These are phyloP conservation scores for Gyrodon lividus DNA, from an alignment of 768 basidiomycete genomes.

Conservation along the genomic window DNA sequence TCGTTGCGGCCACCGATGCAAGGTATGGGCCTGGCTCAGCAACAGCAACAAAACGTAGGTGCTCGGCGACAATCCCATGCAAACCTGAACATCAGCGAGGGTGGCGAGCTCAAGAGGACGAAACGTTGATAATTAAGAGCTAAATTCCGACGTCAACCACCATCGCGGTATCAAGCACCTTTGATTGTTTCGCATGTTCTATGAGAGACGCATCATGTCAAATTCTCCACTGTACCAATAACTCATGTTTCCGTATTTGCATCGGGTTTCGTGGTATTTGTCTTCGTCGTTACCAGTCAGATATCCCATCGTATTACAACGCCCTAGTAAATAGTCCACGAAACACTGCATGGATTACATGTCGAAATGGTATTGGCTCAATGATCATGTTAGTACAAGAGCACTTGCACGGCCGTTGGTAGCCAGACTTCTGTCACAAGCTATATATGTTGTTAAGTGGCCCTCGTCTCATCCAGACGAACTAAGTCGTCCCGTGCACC, in stretches of 20 bases:
- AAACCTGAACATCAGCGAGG: conserved; percentile 29
- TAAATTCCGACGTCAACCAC: background rate
- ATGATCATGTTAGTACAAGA: too few relatives aligned
- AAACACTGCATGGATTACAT: background rate
- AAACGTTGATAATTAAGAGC: conserved; percentile 31
- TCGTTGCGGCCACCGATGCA: conserved; percentile 25
- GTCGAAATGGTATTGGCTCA: background rate
- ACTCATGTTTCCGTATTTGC: background rate
- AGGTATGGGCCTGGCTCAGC: conserved; percentile 42
- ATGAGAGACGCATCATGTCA: background rate
- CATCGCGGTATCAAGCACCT: background rate
- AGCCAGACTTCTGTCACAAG: background rate
- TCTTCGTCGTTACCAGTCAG: too few relatives aligned
- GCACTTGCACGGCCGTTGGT: background rate
- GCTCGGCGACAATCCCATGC: conserved; percentile 30
- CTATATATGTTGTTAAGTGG: conserved; percentile 5
- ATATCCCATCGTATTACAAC: too few relatives aligned
- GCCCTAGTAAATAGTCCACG: too few relatives aligned
- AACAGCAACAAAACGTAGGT: conserved; percentile 20
- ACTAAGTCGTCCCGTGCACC: conserved; percentile 54
- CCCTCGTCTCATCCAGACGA: conserved; percentile 36
- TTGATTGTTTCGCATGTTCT: background rate
- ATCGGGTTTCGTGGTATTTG: too few relatives aligned
- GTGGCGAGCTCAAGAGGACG: conserved; percentile 39
- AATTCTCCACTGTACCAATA: background rate